These are phyloP conservation scores for Ogataea thermomethanolica DNA, from an alignment of 805 yeast species.

Conservation along the genomic window DNA sequence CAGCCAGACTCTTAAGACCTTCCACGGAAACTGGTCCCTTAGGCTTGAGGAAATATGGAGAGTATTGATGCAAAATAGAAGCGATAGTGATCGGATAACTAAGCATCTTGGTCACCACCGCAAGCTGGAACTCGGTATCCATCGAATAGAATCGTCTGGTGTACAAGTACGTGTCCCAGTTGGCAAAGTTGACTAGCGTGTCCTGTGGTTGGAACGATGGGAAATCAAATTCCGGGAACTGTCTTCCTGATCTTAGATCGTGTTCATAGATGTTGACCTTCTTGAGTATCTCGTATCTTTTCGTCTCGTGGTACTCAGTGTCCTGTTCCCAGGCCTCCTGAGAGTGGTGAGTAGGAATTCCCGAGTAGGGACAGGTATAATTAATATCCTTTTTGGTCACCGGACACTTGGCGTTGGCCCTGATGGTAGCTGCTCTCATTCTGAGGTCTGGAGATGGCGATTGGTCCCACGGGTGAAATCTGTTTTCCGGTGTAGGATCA, in stretches of 20 bases:
- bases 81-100: constrained; percentile 92
- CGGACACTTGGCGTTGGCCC: constrained; percentile 86
- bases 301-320: constrained; percentile 60
- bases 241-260: constrained; percentile 89
- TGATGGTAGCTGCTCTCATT: constrained; percentile 85
- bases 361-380: constrained; percentile 88
- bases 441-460: constrained; percentile 87
- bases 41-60: constrained; percentile 80
- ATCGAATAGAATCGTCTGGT: constrained; percentile 90
- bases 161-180: constrained; percentile 92
- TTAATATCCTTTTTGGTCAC: constrained; percentile 77
- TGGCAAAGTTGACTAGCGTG: constrained; percentile 67
- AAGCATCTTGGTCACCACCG: constrained; percentile 91
- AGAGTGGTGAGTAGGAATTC: constrained; percentile 94
- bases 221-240: constrained; percentile 92
- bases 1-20: constrained; percentile 91
- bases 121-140: constrained; percentile 95
- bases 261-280: constrained; percentile 92
- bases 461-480: constrained; percentile 88
- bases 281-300: constrained; percentile 69
- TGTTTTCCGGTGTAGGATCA: constrained; percentile 65
- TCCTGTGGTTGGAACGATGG: constrained; percentile 79
- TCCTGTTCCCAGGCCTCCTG: constrained; percentile 87
- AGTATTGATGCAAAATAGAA: constrained; percentile 72
- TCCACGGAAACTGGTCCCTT: constrained; percentile 87